Percentiles rank a stretch among this genome's conserved stretches.
Conservation (phyloP, 495 filamentous ascomycete genomes). For the Podospora pseudopauciseta region DNA sequence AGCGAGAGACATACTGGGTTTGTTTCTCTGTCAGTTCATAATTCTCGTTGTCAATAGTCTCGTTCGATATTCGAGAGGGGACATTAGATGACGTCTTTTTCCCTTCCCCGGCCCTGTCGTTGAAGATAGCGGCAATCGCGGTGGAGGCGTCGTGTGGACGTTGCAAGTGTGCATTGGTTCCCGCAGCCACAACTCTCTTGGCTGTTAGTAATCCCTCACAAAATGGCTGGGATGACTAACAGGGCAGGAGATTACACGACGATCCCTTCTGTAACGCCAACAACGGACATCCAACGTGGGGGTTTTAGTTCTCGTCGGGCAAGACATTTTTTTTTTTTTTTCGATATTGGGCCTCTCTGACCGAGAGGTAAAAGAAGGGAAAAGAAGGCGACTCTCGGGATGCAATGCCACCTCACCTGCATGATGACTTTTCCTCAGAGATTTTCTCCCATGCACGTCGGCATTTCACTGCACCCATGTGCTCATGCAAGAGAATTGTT, state of each 20-base stretch:
- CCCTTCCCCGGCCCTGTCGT: neutral
- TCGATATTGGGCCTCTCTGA: neutral
- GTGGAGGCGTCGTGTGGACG: neutral
- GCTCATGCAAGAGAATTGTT: neutral
- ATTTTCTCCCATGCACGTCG: neutral
- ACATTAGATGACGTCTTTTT: slow-evolving; percentile 1
- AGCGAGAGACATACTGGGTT: too few relatives aligned
- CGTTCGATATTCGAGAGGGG: neutral
- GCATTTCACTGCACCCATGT: neutral
- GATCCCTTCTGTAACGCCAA: neutral
- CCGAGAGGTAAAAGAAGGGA: neutral
- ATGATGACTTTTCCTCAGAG: neutral
- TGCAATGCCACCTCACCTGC: neutral
- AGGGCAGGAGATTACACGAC: slow-evolving; percentile 1
- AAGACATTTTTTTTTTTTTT: neutral
- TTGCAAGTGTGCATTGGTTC: neutral
- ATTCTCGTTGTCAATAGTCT: neutral
- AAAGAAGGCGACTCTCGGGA: neutral
- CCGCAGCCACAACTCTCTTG: neutral
- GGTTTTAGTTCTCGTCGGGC: neutral
- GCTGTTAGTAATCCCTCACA: neutral
- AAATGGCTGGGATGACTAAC: neutral
- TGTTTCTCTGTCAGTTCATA: neutral
- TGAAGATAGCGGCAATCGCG: slow-evolving; percentile 4
- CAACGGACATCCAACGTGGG: too few relatives aligned